Evolutionary conservation across 345 rosid species (phyloP), one percentile per base, ranked within the genome.

Genomic region (Sisymbrium irio): DNA sequence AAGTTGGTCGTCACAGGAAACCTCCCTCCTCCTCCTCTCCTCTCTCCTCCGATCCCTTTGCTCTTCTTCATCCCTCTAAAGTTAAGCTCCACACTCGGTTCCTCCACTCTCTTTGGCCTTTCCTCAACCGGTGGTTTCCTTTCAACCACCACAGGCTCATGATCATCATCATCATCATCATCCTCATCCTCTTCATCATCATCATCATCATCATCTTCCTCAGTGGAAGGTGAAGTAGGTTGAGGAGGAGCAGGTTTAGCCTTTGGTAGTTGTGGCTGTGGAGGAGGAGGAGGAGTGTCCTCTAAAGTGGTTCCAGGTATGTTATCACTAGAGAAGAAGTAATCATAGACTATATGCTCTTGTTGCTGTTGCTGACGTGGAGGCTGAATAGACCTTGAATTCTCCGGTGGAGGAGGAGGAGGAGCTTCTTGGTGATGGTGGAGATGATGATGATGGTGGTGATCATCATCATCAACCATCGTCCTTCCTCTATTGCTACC

Each of bases 261-360:
- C 78, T 83, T 78, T 35, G 76, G 63, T 35, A 15, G 53, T 40
- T 56, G 80, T 19, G 41, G 36, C 11, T 51, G 76, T 32, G 41
- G 75, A 36, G 25, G 75, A 62, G 82, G 75, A 62, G 82, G 83
- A 51, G 80, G 87, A 73, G 77, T 84, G 69, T 69, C 85, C 14
- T 78, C 92, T 83, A 88, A 66, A n/a, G 80, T 89, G 5, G 98
- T 72, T 15, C 85, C 87, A 12, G 89, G 91, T 39, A 87, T 83
- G 69, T 56, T 73, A 14, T 86, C 97, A 5, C 73, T 17, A 0
- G 83, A 45, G 61, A 90, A 92, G 69, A 89, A 69, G 74, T 69
- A 88, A 64, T 86, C 85, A 41, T 15, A 77, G 61, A 17, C 61
- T 7, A 81, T 14, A 78, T 27, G 67, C 19, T 72, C 78, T 2